phyloP scores from a whole-genome alignment of 129 eudicot species.

The Pittosporum tobira region DNA sequence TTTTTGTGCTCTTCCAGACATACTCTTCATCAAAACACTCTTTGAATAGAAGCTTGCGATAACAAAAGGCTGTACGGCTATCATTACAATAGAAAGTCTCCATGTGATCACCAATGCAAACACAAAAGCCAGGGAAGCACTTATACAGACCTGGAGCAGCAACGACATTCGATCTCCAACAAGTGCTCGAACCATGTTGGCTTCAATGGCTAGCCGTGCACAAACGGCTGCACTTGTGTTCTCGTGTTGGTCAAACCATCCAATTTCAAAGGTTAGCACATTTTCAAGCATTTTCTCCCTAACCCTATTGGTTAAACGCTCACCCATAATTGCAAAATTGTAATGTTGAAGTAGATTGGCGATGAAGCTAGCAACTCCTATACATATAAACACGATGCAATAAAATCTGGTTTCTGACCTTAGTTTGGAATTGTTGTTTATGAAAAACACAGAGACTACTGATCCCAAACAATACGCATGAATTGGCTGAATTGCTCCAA shows the following conservation, averaged over 20 bases:
- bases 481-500: slow-evolving; percentile 49
- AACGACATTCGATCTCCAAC: slow-evolving; percentile 69
- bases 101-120: slow-evolving; percentile 46
- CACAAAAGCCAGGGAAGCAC: slow-evolving; percentile 50
- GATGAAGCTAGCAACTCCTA: slow-evolving; percentile 55
- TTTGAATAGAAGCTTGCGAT: slow-evolving; percentile 59
- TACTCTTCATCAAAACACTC: slow-evolving; percentile 42
- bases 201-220: slow-evolving; percentile 56
- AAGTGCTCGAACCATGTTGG: slow-evolving; percentile 52
- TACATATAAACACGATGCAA: slow-evolving; percentile 30
- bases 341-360: slow-evolving; percentile 59
- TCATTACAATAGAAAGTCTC: slow-evolving; percentile 64
- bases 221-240: slow-evolving; percentile 78
- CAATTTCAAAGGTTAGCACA: slow-evolving; percentile 62
- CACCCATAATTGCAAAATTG: slow-evolving; percentile 80
- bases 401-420: slow-evolving; percentile 43
- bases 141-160: slow-evolving; percentile 53
- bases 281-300: slow-evolving; percentile 52
- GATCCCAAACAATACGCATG: slow-evolving; percentile 72
- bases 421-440: slow-evolving; percentile 25
- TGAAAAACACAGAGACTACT: slow-evolving; percentile 50
- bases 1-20: slow-evolving; percentile 51
- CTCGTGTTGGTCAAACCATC: slow-evolving; percentile 70
- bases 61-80: slow-evolving; percentile 51
- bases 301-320: slow-evolving; percentile 52